Percentiles rank a stretch among this genome's conserved stretches.
Evolutionary conservation across 345 rosid genomes (phyloP).

Genomic region (Anacardium occidentale): DNA sequence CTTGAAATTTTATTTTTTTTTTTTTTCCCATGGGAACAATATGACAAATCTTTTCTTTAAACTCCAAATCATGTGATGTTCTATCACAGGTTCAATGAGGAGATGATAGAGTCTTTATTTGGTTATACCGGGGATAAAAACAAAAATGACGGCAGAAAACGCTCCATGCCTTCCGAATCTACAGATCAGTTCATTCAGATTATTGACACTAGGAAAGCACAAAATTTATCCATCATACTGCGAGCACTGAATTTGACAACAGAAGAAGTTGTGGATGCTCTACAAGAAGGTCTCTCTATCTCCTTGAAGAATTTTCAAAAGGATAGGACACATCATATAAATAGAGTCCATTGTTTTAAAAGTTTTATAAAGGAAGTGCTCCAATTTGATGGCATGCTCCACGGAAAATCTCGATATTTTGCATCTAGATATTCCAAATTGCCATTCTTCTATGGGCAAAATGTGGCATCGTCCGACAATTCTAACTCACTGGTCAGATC

Average conservation of each 20-base stretch:
- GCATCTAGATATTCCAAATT: too few species aligned
- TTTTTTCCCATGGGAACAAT: neutral
- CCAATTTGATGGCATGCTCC: neutral
- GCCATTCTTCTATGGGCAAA: too few species aligned
- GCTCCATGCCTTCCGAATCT: slow-evolving; percentile 38
- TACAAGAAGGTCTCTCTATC: slow-evolving; percentile 62
- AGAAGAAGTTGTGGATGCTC: slow-evolving; percentile 75
- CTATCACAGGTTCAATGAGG: slow-evolving; percentile 82
- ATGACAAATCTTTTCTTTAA: slow-evolving; percentile 8
- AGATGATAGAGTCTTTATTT: slow-evolving; percentile 85
- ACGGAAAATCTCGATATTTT: neutral
- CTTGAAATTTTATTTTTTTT: neutral
- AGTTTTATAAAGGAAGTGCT: neutral
- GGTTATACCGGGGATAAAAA: slow-evolving; percentile 58
- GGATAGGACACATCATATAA: neutral
- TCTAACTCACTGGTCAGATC: too few species aligned
- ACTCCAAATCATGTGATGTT: slow-evolving; percentile 1
- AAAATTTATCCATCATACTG: slow-evolving; percentile 87
- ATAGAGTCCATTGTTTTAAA: neutral
- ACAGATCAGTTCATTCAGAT: slow-evolving; percentile 63
- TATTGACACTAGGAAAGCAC: slow-evolving; percentile 82
- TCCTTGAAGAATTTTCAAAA: neutral
- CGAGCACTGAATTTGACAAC: slow-evolving; percentile 81
- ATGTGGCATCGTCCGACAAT: too few species aligned
- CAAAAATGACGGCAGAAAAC: slow-evolving; percentile 43